phyloP scores from a whole-genome alignment of 805 yeast genomes.

The Zygosaccharomyces pseudorouxii region DNA sequence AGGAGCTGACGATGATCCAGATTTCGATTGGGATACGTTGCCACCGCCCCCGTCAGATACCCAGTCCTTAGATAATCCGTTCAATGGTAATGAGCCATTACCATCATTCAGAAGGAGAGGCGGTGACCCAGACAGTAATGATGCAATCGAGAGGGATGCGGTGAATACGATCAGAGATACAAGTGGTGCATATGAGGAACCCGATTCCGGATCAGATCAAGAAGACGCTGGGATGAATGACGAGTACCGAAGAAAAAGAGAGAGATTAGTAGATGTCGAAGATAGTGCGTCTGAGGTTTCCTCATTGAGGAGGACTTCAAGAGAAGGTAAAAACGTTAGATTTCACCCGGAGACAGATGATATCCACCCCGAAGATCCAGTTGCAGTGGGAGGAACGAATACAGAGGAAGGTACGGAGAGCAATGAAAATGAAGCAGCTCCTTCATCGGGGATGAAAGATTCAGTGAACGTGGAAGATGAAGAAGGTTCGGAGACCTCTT shows the following conservation, averaged over 20 bases:
- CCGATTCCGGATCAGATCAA: slow-evolving; percentile 6
- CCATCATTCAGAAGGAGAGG: slow-evolving; percentile 13
- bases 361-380: background rate
- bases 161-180: slow-evolving; percentile 19
- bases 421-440: slow-evolving; percentile 9
- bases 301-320: slow-evolving; percentile 3
- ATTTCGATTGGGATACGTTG: slow-evolving; percentile 3
- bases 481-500: slow-evolving; percentile 13
- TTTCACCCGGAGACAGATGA: slow-evolving; percentile 7
- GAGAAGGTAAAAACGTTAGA: slow-evolving; percentile 12
- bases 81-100: background rate
- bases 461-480: slow-evolving; percentile 9
- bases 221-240: slow-evolving; percentile 10
- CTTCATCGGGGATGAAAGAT: background rate
- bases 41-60: slow-evolving; percentile 1
- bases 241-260: slow-evolving; percentile 9
- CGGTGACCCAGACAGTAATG: slow-evolving; percentile 4
- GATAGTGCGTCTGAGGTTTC: slow-evolving; percentile 4
- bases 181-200: slow-evolving; percentile 15
- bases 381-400: background rate
- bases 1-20: slow-evolving; percentile 9
- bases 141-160: slow-evolving; percentile 21
- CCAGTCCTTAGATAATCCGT: background rate
- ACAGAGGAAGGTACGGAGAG: background rate
- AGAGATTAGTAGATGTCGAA: slow-evolving; percentile 6